Base-by-base conservation (phyloP, 2,329 filamentous ascomycete species). In the Colletotrichum lentis region DNA sequence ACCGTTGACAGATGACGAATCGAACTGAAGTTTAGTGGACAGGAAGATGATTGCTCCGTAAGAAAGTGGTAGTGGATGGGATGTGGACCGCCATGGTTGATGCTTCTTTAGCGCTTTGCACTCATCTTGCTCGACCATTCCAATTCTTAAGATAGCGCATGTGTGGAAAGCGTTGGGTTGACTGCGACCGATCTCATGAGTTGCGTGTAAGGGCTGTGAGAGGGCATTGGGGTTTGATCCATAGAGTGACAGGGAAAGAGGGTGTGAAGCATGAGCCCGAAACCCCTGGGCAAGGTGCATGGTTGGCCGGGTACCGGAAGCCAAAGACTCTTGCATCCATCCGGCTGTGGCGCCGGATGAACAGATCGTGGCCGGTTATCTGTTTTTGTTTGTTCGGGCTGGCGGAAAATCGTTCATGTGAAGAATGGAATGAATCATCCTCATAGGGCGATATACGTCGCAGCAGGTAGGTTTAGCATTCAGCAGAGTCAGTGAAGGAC, bases 261-360 rank as follows among this genome's bases (percentile, higher is more conserved):
- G 65, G 61, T 64, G 61, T 59, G 54, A 64, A 54, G 65, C 61
- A 39, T 43, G 20, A 53, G 61, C 47, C 65, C 35, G 37, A 27
- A 54, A 55, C 54, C 65, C 65, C 65, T 64, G 61, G 16, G 31
- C 14, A 16, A 16, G 7, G 50, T 47, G 55, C 61, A 65, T 68
- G 61, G 65, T 55, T 68, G 61, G 65, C 65, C 55, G 35, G 61
- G 59, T 56, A 61, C 18, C 22, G 65, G 54, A 43, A 20, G 47
- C 47, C 47, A 59, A 59, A 43, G 41, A 16, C 31, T 59, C 20
- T 55, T n/a, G 31, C 50, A n/a, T 20, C 16, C 22, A 41, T 56
- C 31, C 20, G 39, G 18, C 22, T 49, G 46, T 27, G 61, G 54
- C 24, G 47, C 43, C 47, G 61, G 61, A 68, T 27, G 61, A 60